Base-by-base conservation (phyloP, 805 yeast species). In the Cephaloascus albidus region DNA sequence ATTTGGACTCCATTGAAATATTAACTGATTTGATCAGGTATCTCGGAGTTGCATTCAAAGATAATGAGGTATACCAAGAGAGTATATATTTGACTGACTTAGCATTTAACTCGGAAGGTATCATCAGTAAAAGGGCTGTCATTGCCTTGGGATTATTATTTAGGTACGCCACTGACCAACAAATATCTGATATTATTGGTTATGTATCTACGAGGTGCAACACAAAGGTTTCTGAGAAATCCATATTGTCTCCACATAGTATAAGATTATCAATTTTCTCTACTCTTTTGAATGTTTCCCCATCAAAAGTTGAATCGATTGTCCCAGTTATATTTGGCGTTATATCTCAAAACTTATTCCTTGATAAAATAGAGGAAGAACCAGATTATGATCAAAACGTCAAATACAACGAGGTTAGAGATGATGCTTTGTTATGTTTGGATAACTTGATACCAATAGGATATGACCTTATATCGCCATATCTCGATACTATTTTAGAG, bases 1-100 rank as follows among this genome's bases (percentile, higher is more conserved):
- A 54, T 44, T 57, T 72, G 23, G 88, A 83, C 48, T 60, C 70
- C 33, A 68, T 81, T 45, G 90, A 83, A 51, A 67, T 80, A 4
- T 53, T 81, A 35, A 64, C 72, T 18, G 86, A 79, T 47, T 46
- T 81, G 33, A 58, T 78, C 36, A 69, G 67, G 42, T 63, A 68
- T 40, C 58, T 77, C 43, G 78, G 81, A 3, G 47, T 57, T 15
- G 58, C 58, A 3, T 57, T 78, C 27, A 45, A 61, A 0, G 43
- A 49, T 3, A 52, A 47, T 1, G 76, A 75, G 39, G 41, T 69
- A 10, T 45, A 38, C 1, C 43, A 42, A 12, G 45, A 55, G 4
- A 50, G 53, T 35, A 34, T 38, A 3, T 46, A 48, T 20, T 55
- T 76, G 35, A 51, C 70, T 10, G 46, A 51, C 1, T 54, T 69